Conservation (phyloP, 1,139 yeast species). For the Komagataea norvegica region DNA sequence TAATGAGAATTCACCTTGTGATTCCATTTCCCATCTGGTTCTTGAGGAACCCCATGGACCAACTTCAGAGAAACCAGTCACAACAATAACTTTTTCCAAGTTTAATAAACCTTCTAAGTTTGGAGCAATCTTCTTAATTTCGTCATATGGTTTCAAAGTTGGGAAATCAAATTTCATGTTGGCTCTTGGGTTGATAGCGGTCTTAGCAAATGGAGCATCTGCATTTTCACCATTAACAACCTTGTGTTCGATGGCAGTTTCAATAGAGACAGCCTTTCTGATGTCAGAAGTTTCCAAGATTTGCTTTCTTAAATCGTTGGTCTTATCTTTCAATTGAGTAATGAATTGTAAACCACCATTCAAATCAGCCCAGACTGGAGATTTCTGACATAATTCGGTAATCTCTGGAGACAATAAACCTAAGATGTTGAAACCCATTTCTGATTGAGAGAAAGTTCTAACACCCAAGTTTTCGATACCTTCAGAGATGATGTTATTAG, state of each 20-base stretch:
- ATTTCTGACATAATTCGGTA: slow-evolving; percentile 82
- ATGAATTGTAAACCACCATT: slow-evolving; percentile 97
- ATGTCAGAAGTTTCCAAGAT: slow-evolving; percentile 83
- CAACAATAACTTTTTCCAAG: slow-evolving; percentile 85
- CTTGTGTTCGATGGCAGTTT: slow-evolving; percentile 89
- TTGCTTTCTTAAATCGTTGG: slow-evolving; percentile 75
- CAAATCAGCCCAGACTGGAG: slow-evolving; percentile 95
- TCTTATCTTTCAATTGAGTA: slow-evolving; percentile 86
- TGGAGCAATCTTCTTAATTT: slow-evolving; percentile 64
- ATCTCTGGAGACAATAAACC: slow-evolving; percentile 90
- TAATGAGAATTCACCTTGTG: slow-evolving; percentile 88
- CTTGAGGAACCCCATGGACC: slow-evolving; percentile 99
- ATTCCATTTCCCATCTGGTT: slow-evolving; percentile 99
- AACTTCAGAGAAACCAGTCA: slow-evolving; percentile 96
- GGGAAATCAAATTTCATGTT: slow-evolving; percentile 96
- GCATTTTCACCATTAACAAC: slow-evolving; percentile 87
- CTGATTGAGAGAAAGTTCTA: slow-evolving; percentile 96
- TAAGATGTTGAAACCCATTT: slow-evolving; percentile 96
- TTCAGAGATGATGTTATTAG: slow-evolving; percentile 94
- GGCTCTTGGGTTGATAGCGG: slow-evolving; percentile 82
- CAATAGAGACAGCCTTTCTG: slow-evolving; percentile 93
- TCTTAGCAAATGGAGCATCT: slow-evolving; percentile 78
- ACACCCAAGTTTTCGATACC: slow-evolving; percentile 95
- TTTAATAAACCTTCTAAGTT: slow-evolving; percentile 89
- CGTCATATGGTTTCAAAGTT: slow-evolving; percentile 67